Percentiles rank a stretch among this genome's conserved stretches.
Evolutionary conservation across 805 yeast species (phyloP).

Genomic region (Torulaspora maleeae): DNA sequence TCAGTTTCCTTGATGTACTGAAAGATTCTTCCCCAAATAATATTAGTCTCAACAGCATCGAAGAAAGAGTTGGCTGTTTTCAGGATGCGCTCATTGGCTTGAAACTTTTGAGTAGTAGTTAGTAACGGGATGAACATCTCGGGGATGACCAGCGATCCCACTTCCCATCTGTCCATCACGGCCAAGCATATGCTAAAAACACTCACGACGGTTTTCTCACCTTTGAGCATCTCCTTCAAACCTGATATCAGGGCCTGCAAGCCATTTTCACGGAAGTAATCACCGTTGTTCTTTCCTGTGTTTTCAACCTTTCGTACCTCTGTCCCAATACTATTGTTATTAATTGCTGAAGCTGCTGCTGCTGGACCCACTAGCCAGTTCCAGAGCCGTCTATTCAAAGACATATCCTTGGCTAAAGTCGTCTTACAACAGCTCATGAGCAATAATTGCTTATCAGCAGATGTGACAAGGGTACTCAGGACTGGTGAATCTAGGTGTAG

Average conservation of each 20-base stretch:
- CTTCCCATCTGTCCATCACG: conserved; percentile 91
- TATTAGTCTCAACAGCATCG: conserved; percentile 77
- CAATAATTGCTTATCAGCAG: conserved; percentile 53
- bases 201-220: conserved; percentile 37
- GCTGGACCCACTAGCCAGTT: conserved; percentile 82
- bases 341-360: conserved; percentile 6
- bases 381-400: conserved; percentile 90
- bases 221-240: conserved; percentile 43
- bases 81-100: conserved; percentile 38
- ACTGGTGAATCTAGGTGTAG: conserved; percentile 61
- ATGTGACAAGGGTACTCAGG: conserved; percentile 44
- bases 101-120: conserved; percentile 40
- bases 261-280: conserved; percentile 60
- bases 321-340: conserved; percentile 6
- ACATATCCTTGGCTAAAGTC: conserved; percentile 83
- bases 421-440: conserved; percentile 61
- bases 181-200: conserved; percentile 65
- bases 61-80: conserved; percentile 65
- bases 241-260: conserved; percentile 48
- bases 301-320: conserved; percentile 7
- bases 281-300: conserved; percentile 33
- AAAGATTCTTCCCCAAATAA: conserved; percentile 68
- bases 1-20: conserved; percentile 29
- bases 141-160: conserved; percentile 73
- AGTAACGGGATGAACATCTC: conserved; percentile 62